These are phyloP conservation scores for Phialophora tarda DNA, from an alignment of 2,329 filamentous ascomycete genomes.

Conservation along the genomic window DNA sequence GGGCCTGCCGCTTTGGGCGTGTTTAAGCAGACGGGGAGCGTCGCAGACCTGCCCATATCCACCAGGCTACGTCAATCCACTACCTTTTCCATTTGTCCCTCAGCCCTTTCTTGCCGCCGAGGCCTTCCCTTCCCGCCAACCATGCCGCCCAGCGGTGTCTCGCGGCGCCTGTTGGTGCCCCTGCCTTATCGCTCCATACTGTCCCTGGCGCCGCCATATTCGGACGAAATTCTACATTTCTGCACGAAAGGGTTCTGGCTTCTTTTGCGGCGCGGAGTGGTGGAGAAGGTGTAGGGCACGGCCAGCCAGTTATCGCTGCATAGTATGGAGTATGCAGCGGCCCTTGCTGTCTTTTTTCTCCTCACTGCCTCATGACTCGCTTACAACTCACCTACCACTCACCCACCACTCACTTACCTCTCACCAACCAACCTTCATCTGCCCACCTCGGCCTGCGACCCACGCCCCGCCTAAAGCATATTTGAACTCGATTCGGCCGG, in stretches of 20 bases:
- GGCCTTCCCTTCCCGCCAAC: constrained; percentile 21
- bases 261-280: constrained; percentile 2
- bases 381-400: constrained; percentile 1
- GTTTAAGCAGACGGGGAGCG: background rate
- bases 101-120: constrained; percentile 31
- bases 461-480: constrained; percentile 13
- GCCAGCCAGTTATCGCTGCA: constrained; percentile 7
- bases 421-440: constrained; percentile 11
- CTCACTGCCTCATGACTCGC: constrained; percentile 4
- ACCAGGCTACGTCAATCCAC: background rate
- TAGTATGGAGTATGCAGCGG: background rate
- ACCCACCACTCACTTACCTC: background rate
- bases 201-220: constrained; percentile 21
- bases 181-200: constrained; percentile 14
- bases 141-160: constrained; percentile 15
- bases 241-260: constrained; percentile 15
- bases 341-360: background rate
- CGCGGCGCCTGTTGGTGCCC: constrained; percentile 21
- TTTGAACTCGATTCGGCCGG: constrained; percentile 11
- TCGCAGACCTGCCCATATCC: constrained; percentile 8
- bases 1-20: background rate
- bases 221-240: constrained; percentile 17
- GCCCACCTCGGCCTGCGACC: constrained; percentile 8
- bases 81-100: background rate
- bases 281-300: background rate